Evolutionary conservation across 2,329 filamentous ascomycete species (phyloP), one percentile per base, ranked within the genome.

Genomic region (Fusarium sp.): DNA sequence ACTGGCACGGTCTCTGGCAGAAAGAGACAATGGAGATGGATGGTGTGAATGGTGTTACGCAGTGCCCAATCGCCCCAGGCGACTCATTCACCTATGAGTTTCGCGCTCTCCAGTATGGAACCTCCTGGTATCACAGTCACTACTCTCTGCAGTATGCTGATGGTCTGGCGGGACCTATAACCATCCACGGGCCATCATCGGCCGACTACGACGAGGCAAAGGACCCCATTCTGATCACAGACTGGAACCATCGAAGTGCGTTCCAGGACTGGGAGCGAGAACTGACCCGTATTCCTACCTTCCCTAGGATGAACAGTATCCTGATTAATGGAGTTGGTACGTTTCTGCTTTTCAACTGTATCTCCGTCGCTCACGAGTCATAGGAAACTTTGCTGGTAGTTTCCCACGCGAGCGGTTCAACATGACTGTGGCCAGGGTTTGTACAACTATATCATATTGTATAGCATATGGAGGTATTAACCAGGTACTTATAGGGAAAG

Each of bases 91-190:
- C 69, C 1, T 75, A 75, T 20, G 69, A 62, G 2, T 73, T 74
- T 59, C 62, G 64, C 7, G 73, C 70, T 0, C 20, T 56, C 0
- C 72, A 75, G 29, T 75, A 75, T 37, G 72, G 72, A 40, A 65
- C 50, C 2, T 67, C 73, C 1, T 75, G 73, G 72, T 75, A 75
- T 16, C 72, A 75, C 27, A 75, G 72, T 16, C 73, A 75, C 40
- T 75, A 75, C 47, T 71, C 45, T 14, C 60, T 75, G 31, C 73
- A 75, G 60, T 74, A 74, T 24, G 73, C 67, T 14, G 62, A 75
- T 42, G 73, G 73, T n/a, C 59, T 75, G 50, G 68, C 69, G 14
- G 73, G 73, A 2, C 72, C 72, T 0, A 60, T 75, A n/a, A 67
- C 73, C 7, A 71, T 74, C 2, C 60, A 69, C 13, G 72, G 72